Base-by-base conservation (phyloP, 805 yeast species). In the Yamadazyma ubonensis region DNA sequence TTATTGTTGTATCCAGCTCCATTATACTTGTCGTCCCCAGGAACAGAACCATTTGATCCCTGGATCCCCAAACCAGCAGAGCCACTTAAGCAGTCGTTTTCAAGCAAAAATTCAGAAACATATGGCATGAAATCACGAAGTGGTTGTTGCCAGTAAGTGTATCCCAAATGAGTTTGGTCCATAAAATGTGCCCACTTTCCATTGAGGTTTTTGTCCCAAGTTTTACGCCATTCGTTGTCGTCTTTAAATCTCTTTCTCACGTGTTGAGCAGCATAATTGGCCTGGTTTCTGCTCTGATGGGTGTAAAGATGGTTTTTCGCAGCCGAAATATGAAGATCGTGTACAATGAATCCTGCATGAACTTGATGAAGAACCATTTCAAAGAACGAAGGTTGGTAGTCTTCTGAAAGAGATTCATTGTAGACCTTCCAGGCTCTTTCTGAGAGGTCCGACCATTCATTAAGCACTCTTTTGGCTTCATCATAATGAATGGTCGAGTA, bases 131-230 rank as follows among this genome's bases (percentile, higher is more conserved):
- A 34, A 28, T 50, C 45, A 16, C 49, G 29, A 45, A 48, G 36
- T n/a, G 53, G 53, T n/a, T 45, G 40, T 34, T 50, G 53, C 52
- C 52, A 50, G 34, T 44, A 45, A 30, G 21, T 17, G 38, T 50
- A 50, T n/a, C 52, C 50, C 3, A 50, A 30, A 31, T 50, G 53
- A 4, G 53, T 33, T 29, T 50, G 53, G 36, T 50, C 53, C 53
- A 50, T 50, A 39, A 50, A 33, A 26, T 48, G 51, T 10, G 33
- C 29, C 53, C 53, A 50, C 35, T 48, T 48, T 9, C 52, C 49
- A 20, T 43, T 41, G 23, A 45, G 43, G 18, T 38, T 12, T 5
- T 29, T 12, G 33, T 50, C 53, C 46, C 48, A 50, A 18, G 36
- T 32, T 9, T 37, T 32, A 10, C 38, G 38, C 53, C 53, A 50